These are phyloP conservation scores for Aspergillus saccharolyticus DNA, from an alignment of 495 filamentous ascomycete species.

Conservation along the genomic window DNA sequence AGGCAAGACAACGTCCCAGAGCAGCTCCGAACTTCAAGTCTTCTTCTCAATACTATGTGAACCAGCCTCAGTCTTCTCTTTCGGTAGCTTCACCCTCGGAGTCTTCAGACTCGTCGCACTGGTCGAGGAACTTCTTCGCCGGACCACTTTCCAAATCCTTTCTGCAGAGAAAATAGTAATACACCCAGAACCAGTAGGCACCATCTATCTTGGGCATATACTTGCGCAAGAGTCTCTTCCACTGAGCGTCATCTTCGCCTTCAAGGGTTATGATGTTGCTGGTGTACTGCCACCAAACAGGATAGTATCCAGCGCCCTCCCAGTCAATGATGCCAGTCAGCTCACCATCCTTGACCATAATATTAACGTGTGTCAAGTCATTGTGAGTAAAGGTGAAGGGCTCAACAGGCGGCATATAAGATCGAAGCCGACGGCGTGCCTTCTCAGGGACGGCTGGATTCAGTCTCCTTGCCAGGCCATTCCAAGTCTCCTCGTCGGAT, in stretches of 20 bases:
- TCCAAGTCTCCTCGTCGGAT: slow-evolving; percentile 24
- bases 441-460: slow-evolving; percentile 15
- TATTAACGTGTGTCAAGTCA: slow-evolving; percentile 26
- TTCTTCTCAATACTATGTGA: too few relatives aligned
- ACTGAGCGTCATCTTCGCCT: not conserved
- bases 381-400: slow-evolving; percentile 31
- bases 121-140: too few relatives aligned
- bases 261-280: not conserved
- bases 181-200: not conserved
- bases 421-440: slow-evolving; percentile 15
- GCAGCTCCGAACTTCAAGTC: too few relatives aligned
- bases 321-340: slow-evolving; percentile 31
- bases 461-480: slow-evolving; percentile 16
- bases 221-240: not conserved
- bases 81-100: too few relatives aligned
- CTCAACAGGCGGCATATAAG: slow-evolving; percentile 17
- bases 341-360: slow-evolving; percentile 24
- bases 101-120: too few relatives aligned
- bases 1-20: too few relatives aligned
- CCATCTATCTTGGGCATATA: not conserved
- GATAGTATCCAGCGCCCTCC: slow-evolving; percentile 30
- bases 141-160: too few relatives aligned
- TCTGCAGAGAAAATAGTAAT: too few relatives aligned
- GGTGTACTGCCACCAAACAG: slow-evolving; percentile 32
- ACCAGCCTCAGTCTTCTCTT: too few relatives aligned